phyloP scores from a whole-genome alignment of 495 filamentous ascomycete species.

The Bacidia rubella region DNA sequence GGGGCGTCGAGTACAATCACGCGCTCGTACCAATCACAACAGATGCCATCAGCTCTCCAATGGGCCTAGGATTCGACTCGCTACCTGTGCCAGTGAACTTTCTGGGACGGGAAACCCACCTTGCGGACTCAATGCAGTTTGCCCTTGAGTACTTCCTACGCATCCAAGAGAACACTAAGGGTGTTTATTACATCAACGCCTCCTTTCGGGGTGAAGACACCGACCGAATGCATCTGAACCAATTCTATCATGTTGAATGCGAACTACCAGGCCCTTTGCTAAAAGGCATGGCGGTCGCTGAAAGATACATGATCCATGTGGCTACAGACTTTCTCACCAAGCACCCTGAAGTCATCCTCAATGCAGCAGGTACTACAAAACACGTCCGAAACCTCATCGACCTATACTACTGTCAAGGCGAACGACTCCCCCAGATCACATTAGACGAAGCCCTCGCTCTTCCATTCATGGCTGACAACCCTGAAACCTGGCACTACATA shows the following conservation, averaged over 20 bases:
- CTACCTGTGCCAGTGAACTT: background rate
- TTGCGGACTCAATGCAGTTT: conserved; percentile 5
- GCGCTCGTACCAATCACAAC: background rate
- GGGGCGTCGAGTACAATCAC: background rate
- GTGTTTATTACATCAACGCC: background rate
- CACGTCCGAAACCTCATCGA: background rate
- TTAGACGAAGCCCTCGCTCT: background rate
- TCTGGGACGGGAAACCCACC: background rate
- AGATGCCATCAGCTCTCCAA: conserved; percentile 1
- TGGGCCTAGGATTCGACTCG: conserved; percentile 3
- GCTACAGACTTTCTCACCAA: background rate
- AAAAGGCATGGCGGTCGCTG: background rate
- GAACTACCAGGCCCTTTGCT: background rate
- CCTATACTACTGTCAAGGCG: background rate
- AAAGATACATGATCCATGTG: background rate
- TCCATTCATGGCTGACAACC: background rate
- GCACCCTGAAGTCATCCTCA: background rate
- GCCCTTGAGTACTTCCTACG: background rate
- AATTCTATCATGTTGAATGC: conserved; percentile 6
- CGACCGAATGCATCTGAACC: background rate
- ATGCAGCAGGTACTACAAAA: background rate
- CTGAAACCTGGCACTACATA: background rate
- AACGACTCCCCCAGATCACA: background rate
- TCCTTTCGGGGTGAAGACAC: conserved; percentile 4
- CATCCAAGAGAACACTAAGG: background rate